These are phyloP conservation scores for Phlebopus sp. DNA, from an alignment of 1,284 basidiomycete species.

Conservation along the genomic window DNA sequence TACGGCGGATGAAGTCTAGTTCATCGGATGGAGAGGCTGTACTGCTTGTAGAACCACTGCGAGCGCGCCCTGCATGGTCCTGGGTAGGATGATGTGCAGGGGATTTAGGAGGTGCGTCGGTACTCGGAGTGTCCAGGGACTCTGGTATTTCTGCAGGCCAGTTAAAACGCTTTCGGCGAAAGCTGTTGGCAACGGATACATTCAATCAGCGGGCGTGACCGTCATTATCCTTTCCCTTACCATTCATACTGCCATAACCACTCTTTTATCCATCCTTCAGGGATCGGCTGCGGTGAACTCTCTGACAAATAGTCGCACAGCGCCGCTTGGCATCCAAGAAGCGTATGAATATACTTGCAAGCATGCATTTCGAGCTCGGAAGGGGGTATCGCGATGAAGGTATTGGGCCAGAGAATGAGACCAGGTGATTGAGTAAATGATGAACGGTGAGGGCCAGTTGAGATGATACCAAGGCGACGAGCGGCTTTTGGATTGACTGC, in stretches of 20 bases:
- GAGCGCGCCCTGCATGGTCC: conserved; percentile 12
- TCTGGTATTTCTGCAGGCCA: conserved; percentile 41
- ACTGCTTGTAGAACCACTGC: conserved; percentile 4
- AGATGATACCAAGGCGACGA: conserved; percentile 38
- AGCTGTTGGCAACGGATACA: conserved; percentile 38
- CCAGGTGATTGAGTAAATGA: conserved; percentile 44
- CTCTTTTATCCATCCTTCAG: conserved; percentile 48
- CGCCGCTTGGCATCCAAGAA: conserved; percentile 59
- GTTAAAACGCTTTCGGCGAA: conserved; percentile 59
- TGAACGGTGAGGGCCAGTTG: conserved; percentile 9
- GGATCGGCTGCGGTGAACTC: conserved; percentile 30
- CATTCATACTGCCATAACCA: conserved; percentile 66
- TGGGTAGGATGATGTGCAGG: conserved; percentile 17
- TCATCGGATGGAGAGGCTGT: conserved; percentile 32
- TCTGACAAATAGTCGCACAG: conserved; percentile 48
- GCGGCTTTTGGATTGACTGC: conserved; percentile 42
- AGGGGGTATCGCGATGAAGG: conserved; percentile 55
- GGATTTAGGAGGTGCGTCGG: conserved; percentile 28
- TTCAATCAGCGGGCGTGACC: conserved; percentile 5
- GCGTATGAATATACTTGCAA: conserved; percentile 59
- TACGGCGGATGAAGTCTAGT: conserved; percentile 51
- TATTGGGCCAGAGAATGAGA: conserved; percentile 51
- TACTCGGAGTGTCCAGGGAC: conserved; percentile 9
- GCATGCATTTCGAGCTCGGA: conserved; percentile 67
- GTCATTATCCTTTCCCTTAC: conserved; percentile 36